These are phyloP conservation scores for Fusarium tupiense DNA, from an alignment of 2,329 filamentous ascomycete genomes.

Conservation along the genomic window DNA sequence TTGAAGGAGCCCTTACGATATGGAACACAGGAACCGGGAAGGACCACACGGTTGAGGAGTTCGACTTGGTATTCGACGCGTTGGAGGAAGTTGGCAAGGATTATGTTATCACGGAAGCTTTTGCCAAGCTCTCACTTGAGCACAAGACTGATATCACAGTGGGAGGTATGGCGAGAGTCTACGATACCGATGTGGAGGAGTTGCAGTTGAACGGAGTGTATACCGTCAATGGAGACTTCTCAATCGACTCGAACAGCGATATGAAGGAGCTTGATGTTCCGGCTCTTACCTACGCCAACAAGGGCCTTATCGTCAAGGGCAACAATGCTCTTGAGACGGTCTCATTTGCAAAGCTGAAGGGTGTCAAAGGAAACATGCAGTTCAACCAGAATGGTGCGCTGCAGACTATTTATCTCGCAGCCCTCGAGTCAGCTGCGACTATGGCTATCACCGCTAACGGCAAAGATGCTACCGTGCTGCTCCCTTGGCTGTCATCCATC, in stretches of 20 bases:
- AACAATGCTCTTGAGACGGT: slow-evolving; percentile 34
- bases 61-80: slow-evolving; percentile 34
- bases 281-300: slow-evolving; percentile 33
- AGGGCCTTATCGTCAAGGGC: slow-evolving; percentile 35
- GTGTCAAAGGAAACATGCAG: slow-evolving; percentile 38
- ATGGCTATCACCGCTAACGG: slow-evolving; percentile 42
- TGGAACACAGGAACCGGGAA: slow-evolving; percentile 36
- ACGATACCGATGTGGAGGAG: slow-evolving; percentile 31
- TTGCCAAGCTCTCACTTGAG: slow-evolving; percentile 31
- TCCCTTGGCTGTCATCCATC: slow-evolving; percentile 37
- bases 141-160: slow-evolving; percentile 33
- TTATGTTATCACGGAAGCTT: slow-evolving; percentile 40
- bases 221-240: slow-evolving; percentile 40
- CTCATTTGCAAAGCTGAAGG: slow-evolving; percentile 39
- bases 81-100: slow-evolving; percentile 33
- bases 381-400: slow-evolving; percentile 39
- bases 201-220: slow-evolving; percentile 37
- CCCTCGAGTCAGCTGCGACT: slow-evolving; percentile 39
- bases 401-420: slow-evolving; percentile 26
- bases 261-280: slow-evolving; percentile 30
- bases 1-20: slow-evolving; percentile 38
- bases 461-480: slow-evolving; percentile 19
- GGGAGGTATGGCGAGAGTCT: slow-evolving; percentile 38
- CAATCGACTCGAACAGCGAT: slow-evolving; percentile 36
- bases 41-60: slow-evolving; percentile 20